Conservation (phyloP, 2,329 filamentous ascomycete genomes). For the Xylaria sp. region DNA sequence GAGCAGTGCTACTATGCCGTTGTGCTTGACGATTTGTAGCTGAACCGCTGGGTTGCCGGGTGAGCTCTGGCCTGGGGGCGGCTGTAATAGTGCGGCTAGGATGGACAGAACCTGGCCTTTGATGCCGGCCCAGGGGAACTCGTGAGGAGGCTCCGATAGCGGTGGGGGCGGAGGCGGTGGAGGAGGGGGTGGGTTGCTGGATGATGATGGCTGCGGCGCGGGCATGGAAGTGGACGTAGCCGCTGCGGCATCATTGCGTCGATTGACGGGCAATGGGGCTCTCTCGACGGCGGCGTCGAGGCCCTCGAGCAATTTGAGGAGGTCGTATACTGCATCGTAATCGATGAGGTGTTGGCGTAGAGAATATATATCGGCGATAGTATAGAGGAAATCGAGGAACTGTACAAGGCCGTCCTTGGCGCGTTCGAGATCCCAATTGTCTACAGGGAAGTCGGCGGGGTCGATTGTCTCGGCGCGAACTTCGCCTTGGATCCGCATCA, state of each 20-base stretch:
- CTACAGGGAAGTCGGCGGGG: slow-evolving; percentile 89
- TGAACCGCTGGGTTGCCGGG: slow-evolving; percentile 81
- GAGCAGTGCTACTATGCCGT: slow-evolving; percentile 87
- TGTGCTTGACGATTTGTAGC: slow-evolving; percentile 84
- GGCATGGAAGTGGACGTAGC: slow-evolving; percentile 45
- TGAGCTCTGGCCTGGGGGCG: slow-evolving; percentile 70
- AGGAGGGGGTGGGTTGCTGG: slow-evolving; percentile 54
- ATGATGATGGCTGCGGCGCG: slow-evolving; percentile 47
- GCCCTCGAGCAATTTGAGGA: slow-evolving; percentile 86
- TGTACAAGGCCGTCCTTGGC: slow-evolving; percentile 95
- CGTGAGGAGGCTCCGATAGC: slow-evolving; percentile 72
- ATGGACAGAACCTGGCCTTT: slow-evolving; percentile 95
- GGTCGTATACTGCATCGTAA: slow-evolving; percentile 91
- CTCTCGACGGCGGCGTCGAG: slow-evolving; percentile 90
- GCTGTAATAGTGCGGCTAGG: slow-evolving; percentile 88
- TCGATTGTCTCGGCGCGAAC: slow-evolving; percentile 81
- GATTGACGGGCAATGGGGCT: slow-evolving; percentile 70
- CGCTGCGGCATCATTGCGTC: slow-evolving; percentile 41
- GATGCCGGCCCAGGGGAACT: slow-evolving; percentile 76
- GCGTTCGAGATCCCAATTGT: slow-evolving; percentile 97
- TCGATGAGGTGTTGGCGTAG: slow-evolving; percentile 88
- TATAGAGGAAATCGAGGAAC: slow-evolving; percentile 92
- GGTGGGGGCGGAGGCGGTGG: slow-evolving; percentile 59
- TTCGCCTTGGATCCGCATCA: slow-evolving; percentile 93
- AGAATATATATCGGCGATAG: slow-evolving; percentile 84